Evolutionary conservation across 306 rosid species (phyloP), one percentile per base, ranked within the genome.

Genomic region (Spatholobus suberectus): DNA sequence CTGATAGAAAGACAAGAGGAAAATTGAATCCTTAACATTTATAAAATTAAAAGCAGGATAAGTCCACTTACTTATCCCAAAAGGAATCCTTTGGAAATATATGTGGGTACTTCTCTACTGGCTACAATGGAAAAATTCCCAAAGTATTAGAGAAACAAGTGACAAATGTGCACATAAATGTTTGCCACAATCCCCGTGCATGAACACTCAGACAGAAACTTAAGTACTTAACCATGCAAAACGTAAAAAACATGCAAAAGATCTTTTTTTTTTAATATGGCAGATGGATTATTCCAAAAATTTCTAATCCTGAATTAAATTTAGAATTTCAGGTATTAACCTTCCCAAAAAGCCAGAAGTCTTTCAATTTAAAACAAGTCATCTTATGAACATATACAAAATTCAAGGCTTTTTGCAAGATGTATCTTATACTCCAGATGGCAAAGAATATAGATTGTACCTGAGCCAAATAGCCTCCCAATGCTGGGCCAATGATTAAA

Each of bases 391-490:
- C 17, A 24, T 10, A 14, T 9, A 21, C 14, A 20, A 77, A 74
- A 32, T 10, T 46, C 65, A 32, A 49, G 35, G 62, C 11, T 71
- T 63, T 69, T 37, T 41, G 6, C 32, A 47, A 38, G 3, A 40
- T 23, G 10, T 17, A 37, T 44, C 71, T 85, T 32, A 59, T 32
- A 58, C 26, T 51, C 8, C 63, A 20, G 9, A 72, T 18, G 37
- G 49, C 43, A 52, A 17, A 71, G 37, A 71, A 77, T 47, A 4
- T 67, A 74, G 49, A 82, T n/a, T 46, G 77, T 91, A 93, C 97
- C 97, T 88, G 97, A 29, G 98, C 95, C 46, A 95, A 85, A 86
- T 88, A 89, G 18, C 98, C 98, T 72, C 98, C 98, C 82, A 95
- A 11, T 49, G 97, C 97, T 2, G 98, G 98, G 65, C 98, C 98